phyloP scores from a whole-genome alignment of 1,284 basidiomycete genomes.

The Rugosomyces carneus region DNA sequence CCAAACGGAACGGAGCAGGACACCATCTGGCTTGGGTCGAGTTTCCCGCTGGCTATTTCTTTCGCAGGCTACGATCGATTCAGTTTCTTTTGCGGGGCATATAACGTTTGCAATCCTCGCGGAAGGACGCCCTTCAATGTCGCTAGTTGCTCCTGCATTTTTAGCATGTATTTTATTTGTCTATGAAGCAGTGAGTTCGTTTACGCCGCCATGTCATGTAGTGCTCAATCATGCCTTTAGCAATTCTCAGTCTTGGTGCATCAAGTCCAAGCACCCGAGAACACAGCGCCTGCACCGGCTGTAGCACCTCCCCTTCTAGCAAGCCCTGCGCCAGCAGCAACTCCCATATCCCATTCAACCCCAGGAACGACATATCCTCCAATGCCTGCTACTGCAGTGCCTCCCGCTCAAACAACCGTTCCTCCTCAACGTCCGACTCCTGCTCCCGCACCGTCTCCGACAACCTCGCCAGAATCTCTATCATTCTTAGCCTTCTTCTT shows the following conservation, averaged over 20 bases:
- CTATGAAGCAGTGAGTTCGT: conserved; percentile 59
- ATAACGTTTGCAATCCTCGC: conserved; percentile 80
- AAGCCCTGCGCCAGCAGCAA: conserved; percentile 16
- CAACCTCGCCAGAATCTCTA: conserved; percentile 19
- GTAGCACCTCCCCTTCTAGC: conserved; percentile 5
- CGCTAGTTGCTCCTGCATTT: conserved; percentile 78
- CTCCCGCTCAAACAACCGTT: conserved; percentile 12
- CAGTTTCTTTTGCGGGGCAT: conserved; percentile 79
- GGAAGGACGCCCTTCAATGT: conserved; percentile 72
- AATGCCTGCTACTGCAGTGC: not conserved
- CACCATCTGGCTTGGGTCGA: conserved; percentile 70
- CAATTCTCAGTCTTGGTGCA: conserved; percentile 79
- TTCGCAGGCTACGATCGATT: conserved; percentile 70
- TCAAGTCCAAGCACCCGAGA: conserved; percentile 79
- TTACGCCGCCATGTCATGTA: not conserved
- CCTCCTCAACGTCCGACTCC: conserved; percentile 10
- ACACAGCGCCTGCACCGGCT: conserved; percentile 26
- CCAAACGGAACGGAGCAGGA: conserved; percentile 71
- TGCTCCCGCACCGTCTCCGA: conserved; percentile 14
- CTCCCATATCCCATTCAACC: not conserved
- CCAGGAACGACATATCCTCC: conserved; percentile 3
- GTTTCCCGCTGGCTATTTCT: conserved; percentile 80
- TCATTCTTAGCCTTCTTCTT: conserved; percentile 47
- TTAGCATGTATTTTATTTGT: conserved; percentile 66
- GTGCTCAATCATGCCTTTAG: conserved; percentile 31